A percentile compares a stretch with the other conserved stretches of the same genome.
Evolutionary conservation across 352 stramenopile species (phyloP).

Genomic region (Phytophthora fragariae): DNA sequence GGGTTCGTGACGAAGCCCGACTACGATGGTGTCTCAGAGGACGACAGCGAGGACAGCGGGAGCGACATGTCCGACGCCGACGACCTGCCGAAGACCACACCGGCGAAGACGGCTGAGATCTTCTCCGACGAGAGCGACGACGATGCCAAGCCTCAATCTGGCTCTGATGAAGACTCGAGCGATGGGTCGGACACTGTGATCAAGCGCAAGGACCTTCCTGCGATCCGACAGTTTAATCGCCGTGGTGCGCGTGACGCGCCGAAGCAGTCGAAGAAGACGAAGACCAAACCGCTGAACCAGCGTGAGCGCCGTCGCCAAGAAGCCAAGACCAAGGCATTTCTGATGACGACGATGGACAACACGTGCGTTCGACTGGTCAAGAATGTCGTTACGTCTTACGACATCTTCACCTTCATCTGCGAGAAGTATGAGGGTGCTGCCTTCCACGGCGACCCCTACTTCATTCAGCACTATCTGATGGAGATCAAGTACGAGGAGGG

Average conservation of each 20-base stretch:
- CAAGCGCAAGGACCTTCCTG: neutral
- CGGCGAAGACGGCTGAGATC: neutral
- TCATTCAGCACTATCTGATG: conserved; percentile 1
- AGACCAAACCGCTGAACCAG: neutral
- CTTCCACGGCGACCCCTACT: neutral
- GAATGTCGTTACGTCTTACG: conserved; percentile 10
- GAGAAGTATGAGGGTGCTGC: neutral
- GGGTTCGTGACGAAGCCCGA: neutral
- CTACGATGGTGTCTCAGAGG: neutral
- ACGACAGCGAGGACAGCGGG: neutral
- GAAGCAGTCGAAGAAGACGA: conserved; percentile 1
- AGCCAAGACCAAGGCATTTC: conserved; percentile 24
- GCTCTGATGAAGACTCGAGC: neutral
- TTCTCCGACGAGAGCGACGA: neutral
- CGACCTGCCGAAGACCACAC: neutral
- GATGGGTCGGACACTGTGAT: neutral
- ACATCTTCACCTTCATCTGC: neutral
- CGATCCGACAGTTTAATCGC: neutral
- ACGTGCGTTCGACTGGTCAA: conserved; percentile 19
- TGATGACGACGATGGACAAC: conserved; percentile 33
- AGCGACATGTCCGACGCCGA: neutral
- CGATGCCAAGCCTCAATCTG: neutral
- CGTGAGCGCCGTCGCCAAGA: conserved; percentile 2
- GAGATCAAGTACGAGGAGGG: conserved; percentile 1
- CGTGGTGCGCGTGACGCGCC: neutral